Conservation (phyloP, 2,329 filamentous ascomycete genomes). For the Calonectria honghensis region DNA sequence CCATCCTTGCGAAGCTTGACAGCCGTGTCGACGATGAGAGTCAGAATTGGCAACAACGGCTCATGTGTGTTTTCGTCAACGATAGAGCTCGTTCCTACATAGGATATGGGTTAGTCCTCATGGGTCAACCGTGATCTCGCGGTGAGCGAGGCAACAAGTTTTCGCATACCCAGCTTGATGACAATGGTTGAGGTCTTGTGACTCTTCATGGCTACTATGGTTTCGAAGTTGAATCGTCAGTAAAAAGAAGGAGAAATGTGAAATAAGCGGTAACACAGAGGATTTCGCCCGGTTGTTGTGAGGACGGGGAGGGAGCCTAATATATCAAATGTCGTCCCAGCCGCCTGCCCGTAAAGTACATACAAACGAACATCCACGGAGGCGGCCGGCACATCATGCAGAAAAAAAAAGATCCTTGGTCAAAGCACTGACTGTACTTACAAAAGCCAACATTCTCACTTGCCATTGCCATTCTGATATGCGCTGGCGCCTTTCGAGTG, state of each 20-base stretch:
- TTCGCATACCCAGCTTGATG: constrained; percentile 86
- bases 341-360: constrained; percentile 20
- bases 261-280: not conserved
- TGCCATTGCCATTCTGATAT: constrained; percentile 55
- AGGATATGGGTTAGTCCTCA: constrained; percentile 45
- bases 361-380: constrained; percentile 27
- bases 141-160: constrained; percentile 27
- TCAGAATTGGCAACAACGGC: constrained; percentile 91
- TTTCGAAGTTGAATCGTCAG: constrained; percentile 67
- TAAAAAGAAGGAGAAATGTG: constrained; percentile 58
- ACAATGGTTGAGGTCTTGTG: constrained; percentile 76
- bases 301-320: not conserved
- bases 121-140: constrained; percentile 43
- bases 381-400: constrained; percentile 30
- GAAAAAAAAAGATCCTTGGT: constrained; percentile 32
- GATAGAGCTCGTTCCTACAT: constrained; percentile 95
- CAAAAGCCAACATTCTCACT: constrained; percentile 53
- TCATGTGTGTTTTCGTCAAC: constrained; percentile 97
- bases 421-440: constrained; percentile 47
- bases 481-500: constrained; percentile 53
- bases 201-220: constrained; percentile 76
- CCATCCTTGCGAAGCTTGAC: constrained; percentile 92
- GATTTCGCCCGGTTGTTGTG: not conserved
- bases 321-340: not conserved
- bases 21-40: constrained; percentile 94